Evolutionary conservation across 176 grass and related monocot species (phyloP).

Genomic region (Carex parvula): DNA sequence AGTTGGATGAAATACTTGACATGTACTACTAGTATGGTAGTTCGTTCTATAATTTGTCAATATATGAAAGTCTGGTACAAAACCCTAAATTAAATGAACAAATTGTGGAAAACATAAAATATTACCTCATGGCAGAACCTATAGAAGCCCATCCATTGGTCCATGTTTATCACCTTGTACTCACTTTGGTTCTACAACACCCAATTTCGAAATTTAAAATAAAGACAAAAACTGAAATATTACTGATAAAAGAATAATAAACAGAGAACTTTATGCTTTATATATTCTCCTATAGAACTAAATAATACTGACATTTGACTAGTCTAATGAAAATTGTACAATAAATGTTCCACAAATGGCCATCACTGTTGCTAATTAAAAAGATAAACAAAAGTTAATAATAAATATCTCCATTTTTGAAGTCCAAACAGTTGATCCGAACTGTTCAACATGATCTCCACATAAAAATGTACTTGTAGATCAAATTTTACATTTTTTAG

Average conservation of each 20-base stretch:
- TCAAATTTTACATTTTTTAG: no score
- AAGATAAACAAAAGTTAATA: no score
- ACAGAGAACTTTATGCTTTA: background rate
- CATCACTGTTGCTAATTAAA: no score
- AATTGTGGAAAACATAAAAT: constrained; percentile 18
- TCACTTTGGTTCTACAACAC: constrained; percentile 72
- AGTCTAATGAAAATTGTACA: background rate
- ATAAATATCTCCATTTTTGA: no score
- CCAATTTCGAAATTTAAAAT: constrained; percentile 25
- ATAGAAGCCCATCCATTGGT: constrained; percentile 96
- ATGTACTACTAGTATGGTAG: background rate
- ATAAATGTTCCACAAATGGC: background rate
- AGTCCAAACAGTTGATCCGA: no score
- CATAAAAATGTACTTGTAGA: no score
- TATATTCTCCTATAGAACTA: background rate
- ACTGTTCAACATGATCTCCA: no score
- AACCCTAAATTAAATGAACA: constrained; percentile 3
- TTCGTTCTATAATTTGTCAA: background rate
- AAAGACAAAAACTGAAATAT: background rate
- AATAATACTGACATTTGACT: background rate
- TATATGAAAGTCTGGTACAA: background rate
- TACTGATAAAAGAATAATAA: background rate
- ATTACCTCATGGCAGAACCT: constrained; percentile 94
- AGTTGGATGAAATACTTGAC: background rate
- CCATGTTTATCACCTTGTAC: constrained; percentile 99